phyloP scores from a whole-genome alignment of 345 rosid species.

The Syzygium oleosum region DNA sequence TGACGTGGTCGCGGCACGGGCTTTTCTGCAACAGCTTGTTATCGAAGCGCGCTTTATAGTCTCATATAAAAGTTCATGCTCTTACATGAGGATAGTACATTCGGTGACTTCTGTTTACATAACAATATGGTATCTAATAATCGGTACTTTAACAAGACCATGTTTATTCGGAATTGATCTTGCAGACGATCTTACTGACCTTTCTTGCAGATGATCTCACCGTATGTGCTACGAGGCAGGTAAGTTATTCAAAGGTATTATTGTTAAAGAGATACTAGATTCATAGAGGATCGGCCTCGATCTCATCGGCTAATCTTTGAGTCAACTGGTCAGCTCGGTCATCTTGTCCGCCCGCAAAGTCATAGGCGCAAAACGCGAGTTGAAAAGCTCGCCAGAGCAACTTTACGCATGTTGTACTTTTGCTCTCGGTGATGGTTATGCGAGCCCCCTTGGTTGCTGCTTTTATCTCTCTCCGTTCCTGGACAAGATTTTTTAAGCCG shows the following conservation, averaged over 20 bases:
- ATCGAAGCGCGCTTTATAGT: neutral
- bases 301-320: conserved; percentile 44
- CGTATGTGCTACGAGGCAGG: neutral
- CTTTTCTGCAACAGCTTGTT: no score
- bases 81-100: neutral
- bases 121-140: neutral
- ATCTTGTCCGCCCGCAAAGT: conserved; percentile 68
- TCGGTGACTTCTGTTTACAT: neutral
- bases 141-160: neutral
- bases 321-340: conserved; percentile 49
- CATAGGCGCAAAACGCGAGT: conserved; percentile 51
- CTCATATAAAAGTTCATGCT: neutral
- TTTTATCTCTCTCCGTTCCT: conserved; percentile 46
- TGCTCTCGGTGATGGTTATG: neutral
- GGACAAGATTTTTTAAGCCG: neutral
- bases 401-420: conserved; percentile 15
- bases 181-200: no score
- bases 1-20: no score
- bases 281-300: conserved; percentile 29
- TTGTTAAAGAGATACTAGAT: neutral
- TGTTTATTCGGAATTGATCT: neutral
- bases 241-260: neutral
- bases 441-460: conserved; percentile 7
- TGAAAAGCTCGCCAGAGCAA: conserved; percentile 66
- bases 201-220: neutral